These are phyloP conservation scores for Pleurotus giganteus DNA, from an alignment of 768 basidiomycete species.

Conservation along the genomic window DNA sequence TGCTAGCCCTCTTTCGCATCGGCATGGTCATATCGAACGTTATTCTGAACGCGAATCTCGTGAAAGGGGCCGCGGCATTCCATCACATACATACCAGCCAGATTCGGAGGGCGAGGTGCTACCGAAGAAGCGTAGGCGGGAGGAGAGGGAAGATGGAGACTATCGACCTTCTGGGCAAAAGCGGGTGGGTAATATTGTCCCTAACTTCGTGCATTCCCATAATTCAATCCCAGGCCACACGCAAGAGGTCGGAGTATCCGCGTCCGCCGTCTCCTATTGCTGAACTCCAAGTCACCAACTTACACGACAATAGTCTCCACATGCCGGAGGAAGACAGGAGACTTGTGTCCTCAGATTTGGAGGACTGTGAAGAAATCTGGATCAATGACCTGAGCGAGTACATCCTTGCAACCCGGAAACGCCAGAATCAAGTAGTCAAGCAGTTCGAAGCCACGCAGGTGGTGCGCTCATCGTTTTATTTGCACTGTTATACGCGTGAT, in stretches of 20 bases:
- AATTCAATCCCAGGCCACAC: slow-evolving; percentile 28
- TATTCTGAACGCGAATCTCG: slow-evolving; percentile 24
- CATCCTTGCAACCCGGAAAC: slow-evolving; percentile 66
- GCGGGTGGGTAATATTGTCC: slow-evolving; percentile 48
- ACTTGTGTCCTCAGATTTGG: slow-evolving; percentile 71
- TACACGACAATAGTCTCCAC: slow-evolving; percentile 25
- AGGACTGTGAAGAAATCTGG: slow-evolving; percentile 82
- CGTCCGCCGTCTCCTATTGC: slow-evolving; percentile 26
- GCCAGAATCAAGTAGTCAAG: slow-evolving; percentile 68
- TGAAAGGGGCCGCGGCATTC: slow-evolving; percentile 29
- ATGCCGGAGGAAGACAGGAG: slow-evolving; percentile 39
- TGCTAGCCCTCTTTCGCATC: slow-evolving; percentile 3
- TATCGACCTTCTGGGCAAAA: slow-evolving; percentile 44
- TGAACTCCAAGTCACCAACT: slow-evolving; percentile 24
- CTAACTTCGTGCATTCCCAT: slow-evolving; percentile 4
- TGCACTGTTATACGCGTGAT: not conserved
- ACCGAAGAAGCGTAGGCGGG: slow-evolving; percentile 50
- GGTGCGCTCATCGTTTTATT: slow-evolving; percentile 1
- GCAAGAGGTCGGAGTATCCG: slow-evolving; percentile 37
- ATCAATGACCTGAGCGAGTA: slow-evolving; percentile 66
- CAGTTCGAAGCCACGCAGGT: slow-evolving; percentile 72
- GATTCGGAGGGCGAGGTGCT: slow-evolving; percentile 21
- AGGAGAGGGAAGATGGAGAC: slow-evolving; percentile 50
- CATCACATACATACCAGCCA: slow-evolving; percentile 26
- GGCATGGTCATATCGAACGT: slow-evolving; percentile 3